Evolutionary conservation across 2,329 filamentous ascomycete genomes (phyloP), one percentile per base, ranked within the genome.

Genomic region (Fusarium goolgardi): DNA sequence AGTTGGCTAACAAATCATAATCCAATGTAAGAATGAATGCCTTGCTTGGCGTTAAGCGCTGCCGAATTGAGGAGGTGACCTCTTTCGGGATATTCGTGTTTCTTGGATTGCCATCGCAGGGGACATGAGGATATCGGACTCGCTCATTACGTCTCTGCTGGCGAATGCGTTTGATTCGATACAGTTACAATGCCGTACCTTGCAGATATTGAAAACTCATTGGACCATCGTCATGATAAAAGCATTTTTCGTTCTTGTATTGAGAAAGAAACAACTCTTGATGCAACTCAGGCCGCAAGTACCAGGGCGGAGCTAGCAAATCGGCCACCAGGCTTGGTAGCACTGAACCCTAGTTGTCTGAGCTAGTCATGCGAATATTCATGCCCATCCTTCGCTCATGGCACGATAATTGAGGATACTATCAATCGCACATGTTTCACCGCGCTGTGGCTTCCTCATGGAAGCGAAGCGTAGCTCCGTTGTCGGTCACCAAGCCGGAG

Each of bases 261-360:
- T 23, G 16, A 13, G 23, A 11, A 51, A 51, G 34, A 51, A 51
- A 40, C 35, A 47, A 27, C 49, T 46, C 56, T 47, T 34, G 43
- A 25, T 44, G 21, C 43, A 46, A 37, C 51, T 58, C 59, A 49
- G 55, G 61, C 69, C 69, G 54, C 52, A 72, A 60, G 59, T 46
- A 43, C 60, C 39, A 68, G 61, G 63, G 58, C 58, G 34, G 45
- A 32, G 40, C 59, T 31, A 56, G 56, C 62, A 55, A 53, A 49
- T 39, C 41, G 59, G 41, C 45, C 53, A 41, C 43, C 39, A 61
- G 23, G 52, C 32, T 47, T 59, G 46, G 45, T 55, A 40, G 54
- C 39, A 23, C 29, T 29, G 32, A 37, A 34, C 39, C 27, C 35
- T 46, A 34, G 44, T 41, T 53, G 53, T 34, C 50, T 25, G 29